Evolutionary conservation across 805 yeast genomes (phyloP), one percentile per base, ranked within the genome.

Genomic region (Allodekkera sacchari): DNA sequence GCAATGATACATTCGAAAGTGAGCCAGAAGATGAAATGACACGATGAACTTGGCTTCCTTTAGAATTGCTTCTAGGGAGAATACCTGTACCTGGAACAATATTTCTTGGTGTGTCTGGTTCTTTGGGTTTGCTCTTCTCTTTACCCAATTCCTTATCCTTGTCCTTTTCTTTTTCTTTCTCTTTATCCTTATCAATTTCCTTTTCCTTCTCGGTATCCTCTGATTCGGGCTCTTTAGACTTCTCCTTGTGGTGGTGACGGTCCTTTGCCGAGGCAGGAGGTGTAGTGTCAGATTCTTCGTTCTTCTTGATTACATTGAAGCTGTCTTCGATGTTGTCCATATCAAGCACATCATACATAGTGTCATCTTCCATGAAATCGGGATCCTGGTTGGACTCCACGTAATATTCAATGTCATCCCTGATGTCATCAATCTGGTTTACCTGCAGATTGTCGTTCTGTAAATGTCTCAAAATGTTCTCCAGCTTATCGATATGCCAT

Each of bases 331-430:
- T 43, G 20, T 75, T 79, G 37, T 68, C 77, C 27, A 87, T 69
- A 27, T 79, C 87, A 45, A 92, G 68, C 37, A 77, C 84, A 44
- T 92, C 96, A 57, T 89, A 92, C 38, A 89, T 73, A 10, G 84
- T 87, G 45, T 88, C 96, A 55, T 89, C 95, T 50, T 87, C 96
- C 21, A 88, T 80, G 54, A 87, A 89, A 48, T 88, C 95, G 4
- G 77, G 88, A 34, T 87, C 96, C 55, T 82, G 92, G 51, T 89
- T 89, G 41, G 85, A 82, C 45, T 92, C 97, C 19, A 92, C 92
- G 55, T 84, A 88, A 60, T 92, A 89, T 44, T 74, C 83, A 53
- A 89, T 82, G 54, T 89, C 97, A 32, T 89, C 97, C 51, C 79
- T 77, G 35, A 85, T 73, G 15, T 68, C 78, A 45, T 78, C 78